Conservation (phyloP, 2,329 filamentous ascomycete genomes). For the Incumbomyces lentus region DNA sequence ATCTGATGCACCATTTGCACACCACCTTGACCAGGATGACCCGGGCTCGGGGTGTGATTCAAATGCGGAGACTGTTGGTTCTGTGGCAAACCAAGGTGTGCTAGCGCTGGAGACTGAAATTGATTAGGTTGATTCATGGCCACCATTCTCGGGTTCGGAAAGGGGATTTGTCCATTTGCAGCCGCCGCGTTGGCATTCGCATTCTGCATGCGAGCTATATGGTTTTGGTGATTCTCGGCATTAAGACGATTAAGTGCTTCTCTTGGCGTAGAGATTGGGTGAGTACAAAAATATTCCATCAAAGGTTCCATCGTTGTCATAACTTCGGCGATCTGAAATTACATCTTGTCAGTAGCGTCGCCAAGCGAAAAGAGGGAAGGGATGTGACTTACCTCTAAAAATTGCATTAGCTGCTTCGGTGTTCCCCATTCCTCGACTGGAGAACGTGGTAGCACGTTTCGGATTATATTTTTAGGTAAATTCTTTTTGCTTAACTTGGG, state of each 20-base stretch:
- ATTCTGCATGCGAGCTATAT: conserved; percentile 13
- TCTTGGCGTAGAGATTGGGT: conserved; percentile 42
- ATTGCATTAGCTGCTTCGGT: conserved; percentile 46
- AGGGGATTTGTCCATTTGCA: conserved; percentile 18
- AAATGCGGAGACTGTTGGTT: conserved; percentile 42
- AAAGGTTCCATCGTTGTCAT: conserved; percentile 54
- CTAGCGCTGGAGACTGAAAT: conserved; percentile 50
- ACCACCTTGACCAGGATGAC: conserved; percentile 35
- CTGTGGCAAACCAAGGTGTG: conserved; percentile 41
- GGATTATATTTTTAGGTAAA: conserved; percentile 27
- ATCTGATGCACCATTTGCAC: conserved; percentile 47
- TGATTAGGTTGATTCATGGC: conserved; percentile 38
- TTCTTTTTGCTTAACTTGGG: conserved; percentile 49
- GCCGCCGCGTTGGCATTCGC: conserved; percentile 17
- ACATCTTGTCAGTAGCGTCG: conserved; percentile 9
- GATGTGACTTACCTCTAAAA: conserved; percentile 47
- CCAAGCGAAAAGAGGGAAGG: too few species aligned
- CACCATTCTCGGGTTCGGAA: conserved; percentile 30
- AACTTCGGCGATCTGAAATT: conserved; percentile 51
- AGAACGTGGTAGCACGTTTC: conserved; percentile 35
- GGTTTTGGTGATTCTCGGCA: conserved; percentile 26
- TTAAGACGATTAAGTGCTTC: conserved; percentile 47
- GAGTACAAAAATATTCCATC: conserved; percentile 46
- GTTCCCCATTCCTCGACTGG: conserved; percentile 40
- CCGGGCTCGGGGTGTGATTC: conserved; percentile 36